A percentile compares a stretch with the other conserved stretches of the same genome.
These are phyloP conservation scores for Glycine latifolia DNA, from an alignment of 306 rosid genomes.

Conservation along the genomic window DNA sequence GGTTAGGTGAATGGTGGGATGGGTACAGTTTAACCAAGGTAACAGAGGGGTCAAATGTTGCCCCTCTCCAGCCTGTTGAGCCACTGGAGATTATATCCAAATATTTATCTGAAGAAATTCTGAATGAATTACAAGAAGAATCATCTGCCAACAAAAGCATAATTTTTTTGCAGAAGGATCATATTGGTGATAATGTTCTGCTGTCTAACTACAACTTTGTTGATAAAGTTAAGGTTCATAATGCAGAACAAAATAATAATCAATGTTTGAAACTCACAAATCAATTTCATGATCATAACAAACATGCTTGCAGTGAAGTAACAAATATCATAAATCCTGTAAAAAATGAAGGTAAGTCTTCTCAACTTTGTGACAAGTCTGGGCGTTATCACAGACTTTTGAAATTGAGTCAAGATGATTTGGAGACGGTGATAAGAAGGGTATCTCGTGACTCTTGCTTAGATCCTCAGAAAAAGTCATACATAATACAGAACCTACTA, in stretches of 20 bases:
- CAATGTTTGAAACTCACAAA: conserved; percentile 45
- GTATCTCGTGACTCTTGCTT: conserved; percentile 78
- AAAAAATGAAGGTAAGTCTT: conserved; percentile 29
- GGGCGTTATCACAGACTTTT: conserved; percentile 59
- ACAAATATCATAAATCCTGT: conserved; percentile 40
- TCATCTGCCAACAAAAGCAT: conserved; percentile 47
- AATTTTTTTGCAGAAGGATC: conserved; percentile 50
- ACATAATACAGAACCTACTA: conserved; percentile 77
- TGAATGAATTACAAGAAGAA: conserved; percentile 52
- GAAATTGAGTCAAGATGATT: conserved; percentile 78
- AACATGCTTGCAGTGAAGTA: conserved; percentile 44
- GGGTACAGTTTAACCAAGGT: conserved; percentile 65
- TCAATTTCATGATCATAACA: conserved; percentile 47
- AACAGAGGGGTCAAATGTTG: conserved; percentile 54
- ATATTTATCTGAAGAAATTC: conserved; percentile 68
- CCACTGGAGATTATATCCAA: conserved; percentile 74
- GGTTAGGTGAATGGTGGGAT: conserved; percentile 95
- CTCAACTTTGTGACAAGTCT: conserved; percentile 50
- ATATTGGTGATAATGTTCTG: conserved; percentile 43
- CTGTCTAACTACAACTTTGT: conserved; percentile 43
- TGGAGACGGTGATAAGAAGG: conserved; percentile 78
- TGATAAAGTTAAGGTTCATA: conserved; percentile 49
- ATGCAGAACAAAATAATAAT: conserved; percentile 38
- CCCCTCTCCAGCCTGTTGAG: conserved; percentile 59
- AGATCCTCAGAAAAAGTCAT: conserved; percentile 71